These are phyloP conservation scores for Hyphopichia khmerensis DNA, from an alignment of 1,139 yeast genomes.

Conservation along the genomic window DNA sequence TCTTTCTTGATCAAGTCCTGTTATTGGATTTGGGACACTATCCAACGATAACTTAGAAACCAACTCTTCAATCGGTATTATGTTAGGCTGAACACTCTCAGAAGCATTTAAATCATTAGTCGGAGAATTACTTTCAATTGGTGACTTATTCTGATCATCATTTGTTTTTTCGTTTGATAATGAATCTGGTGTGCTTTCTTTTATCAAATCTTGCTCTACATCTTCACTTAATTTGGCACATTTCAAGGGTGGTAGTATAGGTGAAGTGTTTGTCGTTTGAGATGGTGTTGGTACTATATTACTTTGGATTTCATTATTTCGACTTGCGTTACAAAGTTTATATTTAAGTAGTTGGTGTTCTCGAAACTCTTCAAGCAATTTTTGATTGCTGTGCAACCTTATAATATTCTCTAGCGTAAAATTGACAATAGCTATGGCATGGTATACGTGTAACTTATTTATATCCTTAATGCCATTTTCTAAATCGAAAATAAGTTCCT, in stretches of 20 bases:
- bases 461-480: constrained; percentile 29
- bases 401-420: constrained; percentile 35
- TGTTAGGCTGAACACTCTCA: neutral
- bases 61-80: constrained; percentile 27
- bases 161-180: constrained; percentile 5
- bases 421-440: constrained; percentile 34
- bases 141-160: constrained; percentile 1
- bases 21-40: constrained; percentile 14
- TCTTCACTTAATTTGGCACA: constrained; percentile 14
- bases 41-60: constrained; percentile 15
- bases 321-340: constrained; percentile 2
- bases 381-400: constrained; percentile 26
- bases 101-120: neutral
- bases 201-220: constrained; percentile 4
- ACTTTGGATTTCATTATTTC: neutral
- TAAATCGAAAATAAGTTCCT: constrained; percentile 37
- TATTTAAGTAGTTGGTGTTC: constrained; percentile 24
- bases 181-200: constrained; percentile 13
- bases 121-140: neutral
- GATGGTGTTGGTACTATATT: neutral
- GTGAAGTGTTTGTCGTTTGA: constrained; percentile 11
- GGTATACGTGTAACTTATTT: constrained; percentile 35
- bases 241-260: constrained; percentile 21
- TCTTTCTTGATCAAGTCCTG: constrained; percentile 12
- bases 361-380: constrained; percentile 25